Conservation (phyloP, 75 land plant species). For the Gnetum montanum region DNA sequence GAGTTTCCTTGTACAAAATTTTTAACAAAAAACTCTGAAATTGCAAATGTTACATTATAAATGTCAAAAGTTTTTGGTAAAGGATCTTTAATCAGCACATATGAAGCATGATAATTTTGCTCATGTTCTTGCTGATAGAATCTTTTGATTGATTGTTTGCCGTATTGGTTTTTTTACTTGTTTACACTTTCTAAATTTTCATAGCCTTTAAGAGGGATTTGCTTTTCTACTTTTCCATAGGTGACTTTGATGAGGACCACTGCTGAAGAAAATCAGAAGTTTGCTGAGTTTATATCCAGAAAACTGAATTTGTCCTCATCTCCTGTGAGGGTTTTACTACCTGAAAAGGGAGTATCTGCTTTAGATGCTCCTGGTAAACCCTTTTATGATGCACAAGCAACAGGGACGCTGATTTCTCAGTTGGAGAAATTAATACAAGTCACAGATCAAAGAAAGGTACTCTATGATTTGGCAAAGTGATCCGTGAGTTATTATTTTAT, state of each 20-base stretch:
- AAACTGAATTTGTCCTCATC: constrained; percentile 66
- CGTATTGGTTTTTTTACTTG: too few relatives aligned
- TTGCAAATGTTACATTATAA: too few relatives aligned
- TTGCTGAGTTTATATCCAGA: constrained; percentile 75
- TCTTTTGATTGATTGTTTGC: too few relatives aligned
- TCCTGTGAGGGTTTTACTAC: constrained; percentile 64
- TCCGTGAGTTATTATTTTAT: background rate
- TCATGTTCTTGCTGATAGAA: too few relatives aligned
- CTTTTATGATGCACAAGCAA: constrained; percentile 81
- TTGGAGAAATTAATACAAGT: constrained; percentile 47
- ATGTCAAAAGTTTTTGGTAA: too few relatives aligned
- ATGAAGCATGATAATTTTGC: too few relatives aligned
- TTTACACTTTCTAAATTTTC: too few relatives aligned
- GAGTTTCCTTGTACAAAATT: too few relatives aligned
- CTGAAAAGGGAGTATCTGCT: constrained; percentile 88
- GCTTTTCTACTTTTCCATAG: constrained; percentile 20
- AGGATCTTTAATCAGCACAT: too few relatives aligned
- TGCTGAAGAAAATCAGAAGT: constrained; percentile 65
- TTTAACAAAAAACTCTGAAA: too few relatives aligned
- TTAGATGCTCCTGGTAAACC: constrained; percentile 81
- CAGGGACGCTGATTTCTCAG: constrained; percentile 56
- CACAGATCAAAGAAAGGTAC: constrained; percentile 67
- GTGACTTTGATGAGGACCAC: constrained; percentile 94
- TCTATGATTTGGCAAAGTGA: background rate
- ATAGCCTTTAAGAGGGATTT: too few relatives aligned